Evolutionary conservation across 192 early-diverging fungal genomes (phyloP).

Genomic region (Coemansia sp.): DNA sequence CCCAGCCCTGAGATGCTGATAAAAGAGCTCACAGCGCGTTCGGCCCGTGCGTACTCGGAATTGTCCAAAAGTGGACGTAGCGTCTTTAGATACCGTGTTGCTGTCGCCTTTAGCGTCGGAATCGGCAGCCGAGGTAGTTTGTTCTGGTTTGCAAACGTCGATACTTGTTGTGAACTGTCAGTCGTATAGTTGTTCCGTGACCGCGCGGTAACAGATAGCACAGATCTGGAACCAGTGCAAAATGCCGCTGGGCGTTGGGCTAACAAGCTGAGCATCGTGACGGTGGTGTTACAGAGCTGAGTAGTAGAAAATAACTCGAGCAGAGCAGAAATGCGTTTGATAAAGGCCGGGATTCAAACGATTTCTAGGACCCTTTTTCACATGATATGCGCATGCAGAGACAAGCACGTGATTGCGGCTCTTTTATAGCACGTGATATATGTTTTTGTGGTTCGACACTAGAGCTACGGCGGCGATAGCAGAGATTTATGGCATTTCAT

Average conservation of each 20-base stretch:
- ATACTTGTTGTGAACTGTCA: background rate
- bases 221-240: background rate
- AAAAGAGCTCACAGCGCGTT: slow-evolving; percentile 71
- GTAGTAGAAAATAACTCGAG: background rate
- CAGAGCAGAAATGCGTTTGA: background rate
- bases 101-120: slow-evolving; percentile 75
- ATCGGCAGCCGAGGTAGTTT: slow-evolving; percentile 81
- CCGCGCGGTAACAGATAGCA: background rate
- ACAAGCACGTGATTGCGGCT: background rate
- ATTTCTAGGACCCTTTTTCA: background rate
- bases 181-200: background rate
- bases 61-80: slow-evolving; percentile 65
- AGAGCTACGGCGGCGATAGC: too few relatives aligned
- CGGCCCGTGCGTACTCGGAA: slow-evolving; percentile 61
- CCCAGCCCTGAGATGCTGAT: slow-evolving; percentile 66
- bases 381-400: background rate
- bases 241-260: background rate
- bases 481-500: too few relatives aligned
- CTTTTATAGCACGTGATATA: background rate
- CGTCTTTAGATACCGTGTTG: slow-evolving; percentile 74
- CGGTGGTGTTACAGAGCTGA: background rate
- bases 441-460: background rate
- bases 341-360: background rate
- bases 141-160: slow-evolving; percentile 68
- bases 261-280: background rate